These are phyloP conservation scores for Torulaspora delbrueckii DNA, from an alignment of 805 yeast genomes.

Conservation along the genomic window DNA sequence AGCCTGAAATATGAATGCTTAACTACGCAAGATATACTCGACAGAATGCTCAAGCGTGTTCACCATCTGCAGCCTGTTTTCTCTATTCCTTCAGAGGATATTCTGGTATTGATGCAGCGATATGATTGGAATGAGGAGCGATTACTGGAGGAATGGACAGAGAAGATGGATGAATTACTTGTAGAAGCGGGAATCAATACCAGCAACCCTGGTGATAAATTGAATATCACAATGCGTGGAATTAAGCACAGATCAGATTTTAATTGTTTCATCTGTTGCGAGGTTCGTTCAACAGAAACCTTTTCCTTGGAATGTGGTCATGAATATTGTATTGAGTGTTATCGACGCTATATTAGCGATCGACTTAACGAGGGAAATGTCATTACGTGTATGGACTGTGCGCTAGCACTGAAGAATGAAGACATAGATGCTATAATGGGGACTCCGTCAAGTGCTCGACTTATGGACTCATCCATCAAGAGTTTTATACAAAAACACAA, in stretches of 20 bases:
- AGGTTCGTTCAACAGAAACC: conserved; percentile 39
- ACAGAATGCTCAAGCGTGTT: conserved; percentile 28
- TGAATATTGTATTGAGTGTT: conserved; percentile 65
- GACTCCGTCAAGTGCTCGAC: conserved; percentile 27
- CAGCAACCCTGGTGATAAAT: not conserved
- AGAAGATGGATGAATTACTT: conserved; percentile 37
- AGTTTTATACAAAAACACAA: conserved; percentile 49
- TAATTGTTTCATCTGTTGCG: conserved; percentile 71
- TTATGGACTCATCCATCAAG: conserved; percentile 39
- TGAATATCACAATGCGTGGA: conserved; percentile 9
- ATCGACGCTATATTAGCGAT: conserved; percentile 51
- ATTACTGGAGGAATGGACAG: conserved; percentile 52
- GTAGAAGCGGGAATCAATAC: conserved; percentile 34
- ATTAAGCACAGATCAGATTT: conserved; percentile 30
- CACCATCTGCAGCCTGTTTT: conserved; percentile 30
- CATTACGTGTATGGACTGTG: conserved; percentile 63
- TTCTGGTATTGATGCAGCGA: conserved; percentile 43
- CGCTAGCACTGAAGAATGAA: conserved; percentile 36
- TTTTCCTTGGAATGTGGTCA: conserved; percentile 67
- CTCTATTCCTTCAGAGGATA: conserved; percentile 28
- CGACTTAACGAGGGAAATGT: conserved; percentile 41
- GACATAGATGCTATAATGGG: conserved; percentile 44
- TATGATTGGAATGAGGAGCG: conserved; percentile 58
- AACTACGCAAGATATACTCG: conserved; percentile 34
- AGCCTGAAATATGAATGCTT: conserved; percentile 30